Base-by-base conservation (phyloP, 208 protist genomes). In the Wallacemonas sp. region DNA sequence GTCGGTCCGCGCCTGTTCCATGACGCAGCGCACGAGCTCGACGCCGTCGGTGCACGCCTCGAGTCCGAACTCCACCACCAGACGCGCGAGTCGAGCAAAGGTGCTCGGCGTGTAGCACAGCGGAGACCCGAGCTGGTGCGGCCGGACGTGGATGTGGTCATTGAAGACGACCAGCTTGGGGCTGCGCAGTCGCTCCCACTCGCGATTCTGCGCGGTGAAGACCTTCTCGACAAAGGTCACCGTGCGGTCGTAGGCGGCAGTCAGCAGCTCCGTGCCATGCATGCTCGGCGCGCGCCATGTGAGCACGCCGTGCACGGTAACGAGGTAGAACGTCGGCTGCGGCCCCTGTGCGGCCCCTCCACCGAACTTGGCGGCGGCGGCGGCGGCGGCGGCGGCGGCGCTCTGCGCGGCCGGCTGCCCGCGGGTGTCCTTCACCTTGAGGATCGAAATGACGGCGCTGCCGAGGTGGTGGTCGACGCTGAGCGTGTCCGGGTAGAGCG, bases 221-320 rank as follows among this genome's bases (percentile, higher is more conserved):
- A 74, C 59, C 50, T 87, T 87, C 59, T 82, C 77, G 5, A 81
- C 78, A 41, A 95, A 67, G 11, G 77, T 79, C 26, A 95, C 49
- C 16, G 83, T 77, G 25, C 86, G 79, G 38, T 89, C 81, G 72
- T 91, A 93, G 42, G 65, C 70, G 8, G 84, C 84, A 1, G 46
- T 31, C 29, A 92, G 41, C 22, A 68, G 82, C 65, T 87, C 77
- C 7, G 25, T 22, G 31, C 65, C 62, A 46, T 65, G 80, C 87
- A 93, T 93, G 67, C 82, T 92, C 33, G 90, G 90, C 36, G 88
- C 69, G 3, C 71, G 77, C 87, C 86, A 95, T 16, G 85, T 86
- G 82, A 95, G 92, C 22, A 79, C 31, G 25, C 89, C 86, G 70
- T 95, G 89, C 5, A 95, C 65, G 7, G 83, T 89, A 11, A 92